Evolutionary conservation across 2,329 filamentous ascomycete genomes (phyloP).

Genomic region (Pestalotiopsis sp.): DNA sequence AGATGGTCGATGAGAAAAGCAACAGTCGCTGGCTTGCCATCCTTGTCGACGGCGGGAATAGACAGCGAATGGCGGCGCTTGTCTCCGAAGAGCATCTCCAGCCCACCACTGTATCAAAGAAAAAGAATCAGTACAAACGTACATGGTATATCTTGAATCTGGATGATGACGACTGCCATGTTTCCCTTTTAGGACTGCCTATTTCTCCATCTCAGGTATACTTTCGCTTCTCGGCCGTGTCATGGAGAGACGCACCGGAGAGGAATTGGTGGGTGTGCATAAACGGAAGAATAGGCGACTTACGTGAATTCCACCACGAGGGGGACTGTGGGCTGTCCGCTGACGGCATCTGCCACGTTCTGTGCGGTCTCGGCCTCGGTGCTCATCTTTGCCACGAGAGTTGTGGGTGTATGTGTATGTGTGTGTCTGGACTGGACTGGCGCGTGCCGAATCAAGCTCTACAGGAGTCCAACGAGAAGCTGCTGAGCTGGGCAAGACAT

Average conservation of each 20-base stretch:
- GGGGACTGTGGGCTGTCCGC: conserved; percentile 8
- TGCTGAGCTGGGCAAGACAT: background rate
- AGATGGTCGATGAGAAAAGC: conserved; percentile 79
- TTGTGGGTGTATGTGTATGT: background rate
- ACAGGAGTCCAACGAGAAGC: background rate
- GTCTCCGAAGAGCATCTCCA: conserved; percentile 93
- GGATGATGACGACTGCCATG: background rate
- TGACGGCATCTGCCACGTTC: conserved; percentile 2
- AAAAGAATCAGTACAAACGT: background rate
- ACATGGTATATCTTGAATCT: background rate
- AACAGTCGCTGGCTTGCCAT: conserved; percentile 68
- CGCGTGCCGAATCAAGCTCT: background rate
- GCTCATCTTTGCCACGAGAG: conserved; percentile 7
- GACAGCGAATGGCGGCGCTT: conserved; percentile 72
- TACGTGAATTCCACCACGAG: conserved; percentile 15
- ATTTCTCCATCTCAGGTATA: background rate
- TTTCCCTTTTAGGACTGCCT: background rate
- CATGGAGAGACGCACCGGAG: background rate
- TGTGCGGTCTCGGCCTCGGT: conserved; percentile 1
- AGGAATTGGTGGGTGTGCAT: background rate
- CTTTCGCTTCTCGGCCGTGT: background rate
- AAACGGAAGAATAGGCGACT: background rate
- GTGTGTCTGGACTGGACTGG: background rate
- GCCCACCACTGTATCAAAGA: conserved; percentile 68
- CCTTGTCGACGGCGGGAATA: conserved; percentile 65